Evolutionary conservation across 768 basidiomycete genomes (phyloP).

Genomic region (Boletus subcaerulescens): DNA sequence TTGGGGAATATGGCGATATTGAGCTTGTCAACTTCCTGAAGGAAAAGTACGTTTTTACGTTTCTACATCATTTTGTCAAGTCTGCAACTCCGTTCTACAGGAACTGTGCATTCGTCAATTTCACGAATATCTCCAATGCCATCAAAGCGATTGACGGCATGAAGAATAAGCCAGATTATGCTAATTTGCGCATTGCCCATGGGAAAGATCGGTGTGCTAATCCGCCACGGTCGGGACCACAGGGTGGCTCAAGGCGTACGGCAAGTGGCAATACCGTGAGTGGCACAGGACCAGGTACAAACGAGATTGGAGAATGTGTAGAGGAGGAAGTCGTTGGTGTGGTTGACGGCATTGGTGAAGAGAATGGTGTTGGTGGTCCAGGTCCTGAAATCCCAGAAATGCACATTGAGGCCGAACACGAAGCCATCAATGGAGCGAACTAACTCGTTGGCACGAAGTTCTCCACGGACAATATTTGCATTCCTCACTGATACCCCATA

Average conservation of each 20-base stretch:
- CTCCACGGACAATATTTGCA: slow-evolving; percentile 30
- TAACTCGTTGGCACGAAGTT: slow-evolving; percentile 13
- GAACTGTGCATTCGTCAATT: slow-evolving; percentile 96
- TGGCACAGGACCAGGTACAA: slow-evolving; percentile 9
- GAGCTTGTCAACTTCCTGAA: slow-evolving; percentile 95
- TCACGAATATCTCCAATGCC: slow-evolving; percentile 91
- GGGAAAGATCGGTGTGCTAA: slow-evolving; percentile 97
- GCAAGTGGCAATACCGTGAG: slow-evolving; percentile 38
- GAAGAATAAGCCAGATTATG: slow-evolving; percentile 89
- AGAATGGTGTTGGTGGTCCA: slow-evolving; percentile 21
- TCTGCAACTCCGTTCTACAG: slow-evolving; percentile 35
- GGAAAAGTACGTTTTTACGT: slow-evolving; percentile 72
- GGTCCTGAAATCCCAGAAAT: slow-evolving; percentile 38
- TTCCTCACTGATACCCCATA: slow-evolving; percentile 29
- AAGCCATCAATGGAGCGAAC: slow-evolving; percentile 23
- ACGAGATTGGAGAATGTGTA: slow-evolving; percentile 17
- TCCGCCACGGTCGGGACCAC: slow-evolving; percentile 80
- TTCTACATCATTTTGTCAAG: background rate
- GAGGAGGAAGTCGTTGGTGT: slow-evolving; percentile 25
- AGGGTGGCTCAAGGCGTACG: slow-evolving; percentile 57
- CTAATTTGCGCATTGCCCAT: slow-evolving; percentile 85
- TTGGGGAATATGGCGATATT: slow-evolving; percentile 94
- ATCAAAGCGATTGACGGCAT: slow-evolving; percentile 98
- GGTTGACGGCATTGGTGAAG: slow-evolving; percentile 25
- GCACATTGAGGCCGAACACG: slow-evolving; percentile 40